A percentile compares a stretch with the other conserved stretches of the same genome.
These are phyloP conservation scores for Nothophytophthora sp. DNA, from an alignment of 352 stramenopile species.

Conservation along the genomic window DNA sequence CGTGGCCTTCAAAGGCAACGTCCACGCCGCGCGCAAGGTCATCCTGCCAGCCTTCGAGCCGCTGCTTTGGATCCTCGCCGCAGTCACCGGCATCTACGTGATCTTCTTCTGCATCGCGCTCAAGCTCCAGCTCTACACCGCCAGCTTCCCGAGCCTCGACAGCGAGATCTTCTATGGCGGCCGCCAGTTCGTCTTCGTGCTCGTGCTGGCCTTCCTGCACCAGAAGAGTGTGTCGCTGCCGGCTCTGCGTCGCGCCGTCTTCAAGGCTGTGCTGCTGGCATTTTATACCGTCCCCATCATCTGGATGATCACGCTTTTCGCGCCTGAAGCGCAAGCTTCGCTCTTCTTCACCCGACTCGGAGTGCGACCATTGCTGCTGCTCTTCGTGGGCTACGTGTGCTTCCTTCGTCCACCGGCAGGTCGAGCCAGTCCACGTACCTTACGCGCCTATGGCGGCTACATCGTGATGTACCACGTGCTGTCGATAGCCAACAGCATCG, in stretches of 20 bases:
- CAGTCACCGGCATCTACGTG: constrained; percentile 23
- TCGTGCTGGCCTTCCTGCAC: constrained; percentile 48
- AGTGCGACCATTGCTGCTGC: constrained; percentile 18
- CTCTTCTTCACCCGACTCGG: constrained; percentile 22
- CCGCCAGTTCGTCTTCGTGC: constrained; percentile 58
- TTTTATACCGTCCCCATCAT: constrained; percentile 48
- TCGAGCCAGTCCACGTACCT: constrained; percentile 20
- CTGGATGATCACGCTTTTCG: constrained; percentile 20
- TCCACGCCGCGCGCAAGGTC: constrained; percentile 41
- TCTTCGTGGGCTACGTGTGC: constrained; percentile 36
- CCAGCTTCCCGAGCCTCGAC: constrained; percentile 25
- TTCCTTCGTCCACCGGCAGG: constrained; percentile 29
- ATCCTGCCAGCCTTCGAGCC: constrained; percentile 63
- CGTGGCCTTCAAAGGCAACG: constrained; percentile 44
- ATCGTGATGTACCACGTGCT: constrained; percentile 31
- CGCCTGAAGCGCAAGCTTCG: constrained; percentile 7
- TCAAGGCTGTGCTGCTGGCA: constrained; percentile 41
- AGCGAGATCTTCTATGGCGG: constrained; percentile 43
- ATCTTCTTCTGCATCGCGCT: constrained; percentile 42
- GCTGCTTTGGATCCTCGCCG: constrained; percentile 47
- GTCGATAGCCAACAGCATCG: constrained; percentile 14
- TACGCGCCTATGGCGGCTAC: constrained; percentile 38
- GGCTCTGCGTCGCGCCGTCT: constrained; percentile 39
- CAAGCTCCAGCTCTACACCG: constrained; percentile 28
- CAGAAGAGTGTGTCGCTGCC: constrained; percentile 70